Evolutionary conservation across 208 protist genomes (phyloP).

Genomic region (Spongospora subterranea): DNA sequence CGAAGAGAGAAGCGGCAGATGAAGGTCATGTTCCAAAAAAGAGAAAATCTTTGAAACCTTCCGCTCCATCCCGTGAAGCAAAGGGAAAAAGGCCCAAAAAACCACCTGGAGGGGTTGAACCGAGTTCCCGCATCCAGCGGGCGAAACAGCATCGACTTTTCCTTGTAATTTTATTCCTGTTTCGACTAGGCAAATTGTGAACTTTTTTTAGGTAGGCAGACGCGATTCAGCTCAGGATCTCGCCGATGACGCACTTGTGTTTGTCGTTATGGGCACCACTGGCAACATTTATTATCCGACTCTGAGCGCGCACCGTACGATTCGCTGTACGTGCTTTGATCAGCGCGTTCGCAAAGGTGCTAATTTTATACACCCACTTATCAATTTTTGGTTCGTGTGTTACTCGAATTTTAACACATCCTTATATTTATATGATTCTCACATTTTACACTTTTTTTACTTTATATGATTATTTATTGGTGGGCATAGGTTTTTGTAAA

Average conservation of each 20-base stretch:
- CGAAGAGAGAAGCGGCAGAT: no score
- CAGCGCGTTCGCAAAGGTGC: conserved; percentile 15
- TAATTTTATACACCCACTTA: no score
- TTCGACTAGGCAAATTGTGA: neutral
- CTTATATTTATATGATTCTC: no score
- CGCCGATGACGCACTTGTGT: neutral
- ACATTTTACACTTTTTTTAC: neutral
- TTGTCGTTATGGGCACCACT: conserved; percentile 38
- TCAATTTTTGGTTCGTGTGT: no score
- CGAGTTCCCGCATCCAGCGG: no score
- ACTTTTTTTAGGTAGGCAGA: neutral
- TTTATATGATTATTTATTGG: neutral
- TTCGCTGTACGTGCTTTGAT: conserved; percentile 13
- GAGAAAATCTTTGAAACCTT: no score
- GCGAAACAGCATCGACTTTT: neutral
- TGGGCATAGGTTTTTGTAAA: neutral
- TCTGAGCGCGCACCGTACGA: neutral
- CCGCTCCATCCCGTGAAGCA: no score
- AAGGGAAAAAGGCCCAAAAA: no score
- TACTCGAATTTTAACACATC: no score
- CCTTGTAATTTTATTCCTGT: neutral
- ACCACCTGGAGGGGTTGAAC: no score
- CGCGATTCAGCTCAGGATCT: conserved; percentile 26
- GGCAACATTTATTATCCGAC: conserved; percentile 45
- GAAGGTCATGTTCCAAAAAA: no score